phyloP scores from a whole-genome alignment of 2,329 filamentous ascomycete genomes.

The Fusarium sp. region DNA sequence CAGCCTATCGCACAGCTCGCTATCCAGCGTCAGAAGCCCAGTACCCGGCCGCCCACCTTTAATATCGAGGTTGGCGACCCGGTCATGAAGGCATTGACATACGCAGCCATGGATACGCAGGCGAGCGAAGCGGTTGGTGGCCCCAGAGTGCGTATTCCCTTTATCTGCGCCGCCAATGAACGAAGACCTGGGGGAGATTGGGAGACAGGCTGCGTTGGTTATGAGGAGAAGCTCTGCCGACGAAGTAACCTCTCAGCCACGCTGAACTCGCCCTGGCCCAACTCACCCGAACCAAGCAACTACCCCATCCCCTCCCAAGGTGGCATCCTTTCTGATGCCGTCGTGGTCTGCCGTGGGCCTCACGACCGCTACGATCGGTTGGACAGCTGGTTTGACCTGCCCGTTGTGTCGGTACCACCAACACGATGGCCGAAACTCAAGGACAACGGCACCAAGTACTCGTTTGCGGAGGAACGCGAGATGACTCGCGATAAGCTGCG shows the following conservation, averaged over 20 bases:
- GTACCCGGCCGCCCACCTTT: slow-evolving; percentile 59
- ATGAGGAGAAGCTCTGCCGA: slow-evolving; percentile 77
- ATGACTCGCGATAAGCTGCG: slow-evolving; percentile 81
- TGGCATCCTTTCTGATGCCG: slow-evolving; percentile 76
- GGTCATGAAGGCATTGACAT: slow-evolving; percentile 70
- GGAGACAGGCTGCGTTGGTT: slow-evolving; percentile 70
- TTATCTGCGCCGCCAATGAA: slow-evolving; percentile 82
- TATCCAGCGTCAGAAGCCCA: slow-evolving; percentile 51
- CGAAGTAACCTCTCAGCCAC: slow-evolving; percentile 80
- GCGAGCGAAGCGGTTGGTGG: slow-evolving; percentile 50
- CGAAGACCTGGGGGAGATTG: slow-evolving; percentile 83
- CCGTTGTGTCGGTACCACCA: slow-evolving; percentile 80
- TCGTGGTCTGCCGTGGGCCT: slow-evolving; percentile 80
- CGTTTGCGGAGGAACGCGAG: slow-evolving; percentile 77
- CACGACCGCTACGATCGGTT: slow-evolving; percentile 73
- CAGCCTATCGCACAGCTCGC: slow-evolving; percentile 62
- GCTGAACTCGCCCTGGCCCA: slow-evolving; percentile 70
- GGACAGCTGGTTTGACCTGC: slow-evolving; percentile 67
- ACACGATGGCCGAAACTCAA: slow-evolving; percentile 80
- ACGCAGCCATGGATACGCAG: slow-evolving; percentile 58
- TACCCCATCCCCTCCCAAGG: slow-evolving; percentile 80
- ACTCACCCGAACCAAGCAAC: slow-evolving; percentile 60
- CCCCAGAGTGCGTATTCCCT: slow-evolving; percentile 63
- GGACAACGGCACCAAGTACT: slow-evolving; percentile 75
- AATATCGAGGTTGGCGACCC: slow-evolving; percentile 69